These are phyloP conservation scores for Entophlyctis luteolus DNA, from an alignment of 192 early-diverging fungal genomes.

Conservation along the genomic window DNA sequence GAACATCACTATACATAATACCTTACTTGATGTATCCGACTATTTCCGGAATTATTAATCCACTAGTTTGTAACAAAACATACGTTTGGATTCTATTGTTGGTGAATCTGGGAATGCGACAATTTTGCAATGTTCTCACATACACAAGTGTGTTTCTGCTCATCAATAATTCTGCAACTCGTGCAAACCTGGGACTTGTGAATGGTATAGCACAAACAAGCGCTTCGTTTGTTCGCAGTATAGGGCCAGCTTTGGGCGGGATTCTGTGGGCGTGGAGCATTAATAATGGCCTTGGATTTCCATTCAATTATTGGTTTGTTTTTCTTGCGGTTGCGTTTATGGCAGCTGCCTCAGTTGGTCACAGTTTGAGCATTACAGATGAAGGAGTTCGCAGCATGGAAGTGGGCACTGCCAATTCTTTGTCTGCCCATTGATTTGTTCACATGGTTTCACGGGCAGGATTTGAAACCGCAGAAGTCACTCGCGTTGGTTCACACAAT, in stretches of 20 bases:
- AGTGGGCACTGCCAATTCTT: no score
- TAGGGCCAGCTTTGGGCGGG: constrained; percentile 29
- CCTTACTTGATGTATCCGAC: constrained; percentile 20
- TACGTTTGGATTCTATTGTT: constrained; percentile 9
- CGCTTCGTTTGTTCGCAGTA: constrained; percentile 27
- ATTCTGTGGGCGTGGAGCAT: constrained; percentile 34
- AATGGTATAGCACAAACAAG: constrained; percentile 29
- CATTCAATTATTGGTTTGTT: constrained; percentile 33
- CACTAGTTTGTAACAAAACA: neutral
- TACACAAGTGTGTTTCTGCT: constrained; percentile 29
- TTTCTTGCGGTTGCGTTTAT: no score
- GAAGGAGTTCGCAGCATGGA: no score
- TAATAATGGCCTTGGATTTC: constrained; percentile 19
- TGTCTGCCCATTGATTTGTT: no score
- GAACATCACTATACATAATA: constrained; percentile 1
- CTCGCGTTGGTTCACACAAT: no score
- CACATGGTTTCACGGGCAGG: no score
- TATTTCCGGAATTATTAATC: neutral
- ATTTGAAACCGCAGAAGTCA: no score
- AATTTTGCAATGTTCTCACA: constrained; percentile 26
- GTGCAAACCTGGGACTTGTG: constrained; percentile 16
- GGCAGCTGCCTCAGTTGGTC: no score
- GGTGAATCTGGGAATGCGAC: constrained; percentile 14
- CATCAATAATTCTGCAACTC: constrained; percentile 21
- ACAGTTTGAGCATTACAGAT: no score